Evolutionary conservation across 805 yeast species (phyloP), one percentile per base, ranked within the genome.

Genomic region (Huiozyma sinensis): DNA sequence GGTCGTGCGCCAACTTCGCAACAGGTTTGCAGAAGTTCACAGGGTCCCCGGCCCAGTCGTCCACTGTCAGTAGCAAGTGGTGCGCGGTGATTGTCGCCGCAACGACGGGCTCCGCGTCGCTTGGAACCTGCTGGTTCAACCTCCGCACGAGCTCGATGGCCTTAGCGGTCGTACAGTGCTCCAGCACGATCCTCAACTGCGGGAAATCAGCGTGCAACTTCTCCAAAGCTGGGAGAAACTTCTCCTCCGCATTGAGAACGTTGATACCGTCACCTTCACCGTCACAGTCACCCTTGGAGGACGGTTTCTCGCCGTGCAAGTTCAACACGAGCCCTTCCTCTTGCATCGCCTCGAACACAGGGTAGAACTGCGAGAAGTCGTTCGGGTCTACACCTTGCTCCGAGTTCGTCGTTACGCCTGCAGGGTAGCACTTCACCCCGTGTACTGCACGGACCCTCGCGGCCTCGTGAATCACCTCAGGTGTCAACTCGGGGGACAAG

Each of bases 371-470:
- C 40, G 82, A 75, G 65, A 92, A 92, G 57, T 90, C 95, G 55
- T 88, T 86, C 27, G 94, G 94, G 61, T 84, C 92, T 27, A 92
- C 96, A 41, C 98, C 98, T 3, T 81, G 84, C 6, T 36, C 40
- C 7, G 96, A 87, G 67, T 92, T 92, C 35, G 99, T 92, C n/a
- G 99, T 92, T 31, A 92, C 99, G 38, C 99, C 99, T 1, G 97
- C 97, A 36, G 99, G 99, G 63, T 92, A 92, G 61, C 95, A 88
- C 64, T 92, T 92, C 52, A 92, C 86, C 45, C 99, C 99, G 30
- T 79, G 71, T 44, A 90, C 79, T 34, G 77, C 79, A 1, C 80
- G 80, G 12, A 65, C 56, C 44, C 70, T 59, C 6, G 89, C 94
- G 33, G 97, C 97, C 49, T 77, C 75, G 44, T 76, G 78, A 45